Evolutionary conservation across 768 basidiomycete genomes (phyloP).

Genomic region (Agrocybe chaxingu): DNA sequence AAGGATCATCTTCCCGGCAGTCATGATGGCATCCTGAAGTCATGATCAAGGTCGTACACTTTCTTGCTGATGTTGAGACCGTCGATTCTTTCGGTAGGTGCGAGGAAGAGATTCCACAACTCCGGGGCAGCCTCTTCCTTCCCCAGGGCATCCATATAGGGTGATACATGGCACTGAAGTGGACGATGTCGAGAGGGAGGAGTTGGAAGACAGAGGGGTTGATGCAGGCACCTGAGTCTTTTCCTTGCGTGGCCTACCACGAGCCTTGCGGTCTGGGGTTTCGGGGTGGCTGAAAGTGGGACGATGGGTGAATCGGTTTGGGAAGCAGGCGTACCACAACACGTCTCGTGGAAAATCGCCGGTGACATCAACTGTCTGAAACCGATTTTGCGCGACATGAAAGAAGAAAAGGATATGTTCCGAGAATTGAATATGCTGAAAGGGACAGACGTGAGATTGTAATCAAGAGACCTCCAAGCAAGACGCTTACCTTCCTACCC

Average conservation of each 20-base stretch:
- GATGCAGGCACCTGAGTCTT: neutral
- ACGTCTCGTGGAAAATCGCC: constrained; percentile 18
- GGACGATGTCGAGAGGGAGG: neutral
- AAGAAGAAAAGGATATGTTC: constrained; percentile 15
- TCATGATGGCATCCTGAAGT: constrained; percentile 11
- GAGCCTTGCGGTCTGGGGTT: neutral
- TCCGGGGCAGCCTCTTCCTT: constrained; percentile 14
- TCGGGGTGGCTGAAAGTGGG: neutral
- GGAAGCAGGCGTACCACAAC: constrained; percentile 13
- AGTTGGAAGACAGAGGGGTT: neutral
- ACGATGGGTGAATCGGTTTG: neutral
- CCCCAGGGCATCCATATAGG: constrained; percentile 18
- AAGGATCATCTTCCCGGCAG: constrained; percentile 13
- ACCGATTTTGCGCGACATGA: constrained; percentile 17
- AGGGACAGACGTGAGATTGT: neutral
- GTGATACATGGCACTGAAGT: constrained; percentile 10
- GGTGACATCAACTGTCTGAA: constrained; percentile 10
- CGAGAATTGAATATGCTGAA: constrained; percentile 7
- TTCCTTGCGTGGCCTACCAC: constrained; percentile 2
- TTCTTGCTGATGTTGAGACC: constrained; percentile 17
- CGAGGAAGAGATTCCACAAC: constrained; percentile 19
- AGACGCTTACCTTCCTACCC: neutral
- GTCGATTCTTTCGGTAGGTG: constrained; percentile 16
- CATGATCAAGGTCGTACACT: constrained; percentile 17
- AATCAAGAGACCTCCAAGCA: neutral